Percentiles rank a stretch among this genome's conserved stretches.
Evolutionary conservation across 1,284 basidiomycete genomes (phyloP).

Genomic region (Cutaneotrichosporon sp.): DNA sequence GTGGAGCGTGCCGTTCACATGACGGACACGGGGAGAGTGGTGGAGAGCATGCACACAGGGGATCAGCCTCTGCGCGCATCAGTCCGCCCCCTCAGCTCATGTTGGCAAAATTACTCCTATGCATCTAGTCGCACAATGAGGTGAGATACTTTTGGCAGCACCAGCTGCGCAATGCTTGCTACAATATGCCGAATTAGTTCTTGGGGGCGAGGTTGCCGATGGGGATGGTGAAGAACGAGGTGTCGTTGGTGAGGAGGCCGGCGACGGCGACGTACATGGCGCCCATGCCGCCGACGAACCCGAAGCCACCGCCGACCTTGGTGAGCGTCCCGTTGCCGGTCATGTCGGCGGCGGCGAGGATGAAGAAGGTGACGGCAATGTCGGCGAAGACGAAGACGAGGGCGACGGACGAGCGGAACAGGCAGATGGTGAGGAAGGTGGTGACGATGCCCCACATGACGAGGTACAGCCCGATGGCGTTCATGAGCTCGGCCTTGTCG

Average conservation of each 20-base stretch:
- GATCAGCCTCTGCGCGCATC: too few relatives aligned
- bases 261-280: conserved; percentile 56
- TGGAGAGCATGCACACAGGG: not conserved
- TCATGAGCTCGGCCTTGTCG: conserved; percentile 55
- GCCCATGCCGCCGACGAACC: conserved; percentile 53
- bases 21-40: too few relatives aligned
- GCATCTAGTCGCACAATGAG: not conserved
- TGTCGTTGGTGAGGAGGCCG: conserved; percentile 52
- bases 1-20: too few relatives aligned
- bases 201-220: conserved; percentile 38
- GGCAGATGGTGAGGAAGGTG: conserved; percentile 9
- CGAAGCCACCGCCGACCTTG: conserved; percentile 73
- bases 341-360: conserved; percentile 50
- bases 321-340: conserved; percentile 33
- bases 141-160: not conserved
- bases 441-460: conserved; percentile 45
- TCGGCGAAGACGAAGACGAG: conserved; percentile 64
- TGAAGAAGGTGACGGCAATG: conserved; percentile 61
- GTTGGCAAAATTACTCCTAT: not conserved
- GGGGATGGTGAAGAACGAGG: conserved; percentile 51
- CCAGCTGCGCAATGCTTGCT: not conserved
- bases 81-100: too few relatives aligned
- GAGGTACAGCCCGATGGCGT: conserved; percentile 56
- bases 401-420: conserved; percentile 16
- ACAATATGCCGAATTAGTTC: not conserved